These are phyloP conservation scores for Boletus rubropictus DNA, from an alignment of 768 basidiomycete genomes.

Conservation along the genomic window DNA sequence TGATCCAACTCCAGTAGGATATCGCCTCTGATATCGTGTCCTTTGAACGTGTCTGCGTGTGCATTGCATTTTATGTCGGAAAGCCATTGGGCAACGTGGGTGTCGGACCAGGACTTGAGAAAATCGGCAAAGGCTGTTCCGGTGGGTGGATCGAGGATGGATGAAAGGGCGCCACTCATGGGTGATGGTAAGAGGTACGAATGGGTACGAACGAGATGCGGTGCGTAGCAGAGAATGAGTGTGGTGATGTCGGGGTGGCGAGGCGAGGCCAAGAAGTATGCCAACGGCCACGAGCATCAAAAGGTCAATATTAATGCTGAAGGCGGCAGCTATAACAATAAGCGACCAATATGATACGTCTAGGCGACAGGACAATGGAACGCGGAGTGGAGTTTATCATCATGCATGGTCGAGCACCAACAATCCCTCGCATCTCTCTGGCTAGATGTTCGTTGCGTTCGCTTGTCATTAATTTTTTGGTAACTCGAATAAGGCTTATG, in stretches of 20 bases:
- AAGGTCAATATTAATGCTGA: too few species aligned
- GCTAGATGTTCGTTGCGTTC: too few species aligned
- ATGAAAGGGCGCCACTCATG: background rate
- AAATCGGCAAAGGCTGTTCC: constrained; percentile 58
- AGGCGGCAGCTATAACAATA: too few species aligned
- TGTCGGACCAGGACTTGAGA: constrained; percentile 66
- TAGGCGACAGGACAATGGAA: too few species aligned
- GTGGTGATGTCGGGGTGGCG: background rate
- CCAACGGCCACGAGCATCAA: background rate
- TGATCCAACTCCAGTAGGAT: constrained; percentile 91
- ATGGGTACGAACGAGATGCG: background rate
- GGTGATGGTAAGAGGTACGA: background rate
- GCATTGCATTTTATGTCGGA: constrained; percentile 65
- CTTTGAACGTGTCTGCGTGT: constrained; percentile 64
- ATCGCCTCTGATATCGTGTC: constrained; percentile 89
- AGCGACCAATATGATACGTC: too few species aligned
- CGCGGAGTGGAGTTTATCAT: too few species aligned
- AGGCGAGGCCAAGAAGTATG: too few species aligned
- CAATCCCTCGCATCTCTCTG: too few species aligned
- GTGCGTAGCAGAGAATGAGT: background rate
- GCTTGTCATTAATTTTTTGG: too few species aligned
- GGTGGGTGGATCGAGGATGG: constrained; percentile 48
- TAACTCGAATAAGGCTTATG: too few species aligned
- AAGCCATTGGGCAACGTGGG: constrained; percentile 74
- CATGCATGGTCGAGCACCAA: too few species aligned